Evolutionary conservation across 2,329 filamentous ascomycete species (phyloP), one percentile per base, ranked within the genome.

Genomic region (Gnomoniopsis sp.): DNA sequence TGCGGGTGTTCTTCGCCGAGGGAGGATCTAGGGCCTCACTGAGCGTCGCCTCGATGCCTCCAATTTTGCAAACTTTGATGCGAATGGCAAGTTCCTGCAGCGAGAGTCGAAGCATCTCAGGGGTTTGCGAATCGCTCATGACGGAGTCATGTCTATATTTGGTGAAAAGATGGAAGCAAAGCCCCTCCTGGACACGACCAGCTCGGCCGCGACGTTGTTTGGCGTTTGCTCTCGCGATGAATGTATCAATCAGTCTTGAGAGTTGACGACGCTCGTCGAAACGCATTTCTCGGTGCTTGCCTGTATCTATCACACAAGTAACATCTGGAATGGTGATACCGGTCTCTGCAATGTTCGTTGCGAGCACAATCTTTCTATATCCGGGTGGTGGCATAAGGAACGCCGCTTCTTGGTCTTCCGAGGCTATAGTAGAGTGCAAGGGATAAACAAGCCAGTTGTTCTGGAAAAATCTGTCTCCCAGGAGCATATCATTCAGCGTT

Each of bases 281-380:
- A 30, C 93, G 82, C 93, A 97, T 97, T 73, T 96, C 93, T 65
- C 96, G 92, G 73, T 98, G 93, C 73, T 96, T 98, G 58, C 95
- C 95, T 0, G 92, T 93, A 72, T 99, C 95, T 59, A 99, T 89
- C 49, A 99, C 95, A 66, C 93, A 96, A 0, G 95, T 98, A 33
- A 99, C 91, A 70, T 99, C 95, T 1, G 95, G 95, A 64, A 99
- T 99, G 0, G 95, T 99, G 69, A 99, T 96, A 77, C 95, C 95
- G 0, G 95, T 99, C 72, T 99, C 95, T 4, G 95, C 95, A 71
- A 99, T 99, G 69, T 99, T 99, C 15, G 95, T 99, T 1, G 95
- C 93, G 56, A 99, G 82, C 2, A 99, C 93, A 63, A 99, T 95
- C 75, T 99, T 99, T 63, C 93, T 85, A 58, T 87, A 80, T 0